Percentiles rank a stretch among this genome's conserved stretches.
These are phyloP conservation scores for Ballota nigra DNA, from an alignment of 257 asterid genomes.

Conservation along the genomic window DNA sequence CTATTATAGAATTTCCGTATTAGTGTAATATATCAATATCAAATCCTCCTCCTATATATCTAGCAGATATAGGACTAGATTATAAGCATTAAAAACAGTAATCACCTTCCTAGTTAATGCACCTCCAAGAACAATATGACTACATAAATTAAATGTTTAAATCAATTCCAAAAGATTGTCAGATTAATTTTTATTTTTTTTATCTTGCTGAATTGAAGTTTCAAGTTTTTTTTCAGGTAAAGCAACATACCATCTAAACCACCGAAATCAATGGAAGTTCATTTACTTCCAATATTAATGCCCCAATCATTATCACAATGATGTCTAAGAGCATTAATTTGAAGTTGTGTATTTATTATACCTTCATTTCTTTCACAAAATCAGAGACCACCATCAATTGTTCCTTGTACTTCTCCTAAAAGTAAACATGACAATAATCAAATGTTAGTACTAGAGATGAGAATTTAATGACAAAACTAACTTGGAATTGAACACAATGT, in stretches of 20 bases:
- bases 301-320: not conserved
- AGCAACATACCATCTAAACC: not conserved
- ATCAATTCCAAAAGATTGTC: not conserved
- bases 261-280: not conserved
- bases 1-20: conserved; percentile 42
- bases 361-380: conserved; percentile 72
- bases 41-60: not conserved
- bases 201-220: not conserved
- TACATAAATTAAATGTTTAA: not conserved
- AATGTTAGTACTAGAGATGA: conserved; percentile 11
- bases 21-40: not conserved
- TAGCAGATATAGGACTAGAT: not conserved
- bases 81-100: not conserved
- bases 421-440: conserved; percentile 4
- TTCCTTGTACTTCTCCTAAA: conserved; percentile 66
- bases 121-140: not conserved
- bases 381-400: conserved; percentile 55
- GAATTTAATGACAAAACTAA: not conserved
- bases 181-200: not conserved
- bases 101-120: not conserved
- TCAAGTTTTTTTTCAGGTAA: not conserved
- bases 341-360: conserved; percentile 22
- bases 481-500: not conserved
- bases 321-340: conserved; percentile 20
- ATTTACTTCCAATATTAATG: conserved; percentile 15